Base-by-base conservation (phyloP, 2,329 filamentous ascomycete genomes). In the Calonectria leucothoes region DNA sequence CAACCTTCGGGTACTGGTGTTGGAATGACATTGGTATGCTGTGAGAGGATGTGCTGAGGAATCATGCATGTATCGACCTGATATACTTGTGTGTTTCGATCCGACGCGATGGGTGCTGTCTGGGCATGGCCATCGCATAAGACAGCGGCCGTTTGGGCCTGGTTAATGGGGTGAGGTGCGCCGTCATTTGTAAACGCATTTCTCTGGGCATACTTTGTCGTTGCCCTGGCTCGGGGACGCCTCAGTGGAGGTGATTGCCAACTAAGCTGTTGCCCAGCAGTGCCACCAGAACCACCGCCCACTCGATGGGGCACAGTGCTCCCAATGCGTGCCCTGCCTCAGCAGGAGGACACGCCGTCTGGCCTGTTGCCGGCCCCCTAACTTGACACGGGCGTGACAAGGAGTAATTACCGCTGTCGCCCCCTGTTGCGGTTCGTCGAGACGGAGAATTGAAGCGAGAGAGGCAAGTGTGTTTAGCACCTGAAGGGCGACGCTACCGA, bases 201-300 rank as follows among this genome's bases (percentile, higher is more conserved):
- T 27, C 59, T 64, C 25, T 45, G 10, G 25, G 37, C 23, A 61
- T 64, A 20, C 39, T 64, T 64, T 64, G 37, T 33, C 29, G 59
- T 48, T 48, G 39, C 37, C 39, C 59, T 64, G 59, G 59, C 37
- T 45, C 59, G 25, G 59, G 59, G 25, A 29, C 37, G 59, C 59
- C 37, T 64, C 37, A 64, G 59, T 31, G 39, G 59, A 64, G 59
- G 37, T 39, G 59, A 66, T 39, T 35, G 31, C 27, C 45, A 49
- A 33, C 64, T 39, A 49, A 66, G 33, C 42, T 25, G 42, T 48
- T 45, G 63, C 63, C 42, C 63, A 66, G 63, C 45, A 33, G 64
- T 51, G 64, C 64, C 64, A 66, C 45, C 64, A 66, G 42, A 23
- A 23, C 42, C 42, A 66, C 59, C 23, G 55, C 55, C 55, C 55